These are phyloP conservation scores for Lachnellula willkommii DNA, from an alignment of 2,329 filamentous ascomycete genomes.

Conservation along the genomic window DNA sequence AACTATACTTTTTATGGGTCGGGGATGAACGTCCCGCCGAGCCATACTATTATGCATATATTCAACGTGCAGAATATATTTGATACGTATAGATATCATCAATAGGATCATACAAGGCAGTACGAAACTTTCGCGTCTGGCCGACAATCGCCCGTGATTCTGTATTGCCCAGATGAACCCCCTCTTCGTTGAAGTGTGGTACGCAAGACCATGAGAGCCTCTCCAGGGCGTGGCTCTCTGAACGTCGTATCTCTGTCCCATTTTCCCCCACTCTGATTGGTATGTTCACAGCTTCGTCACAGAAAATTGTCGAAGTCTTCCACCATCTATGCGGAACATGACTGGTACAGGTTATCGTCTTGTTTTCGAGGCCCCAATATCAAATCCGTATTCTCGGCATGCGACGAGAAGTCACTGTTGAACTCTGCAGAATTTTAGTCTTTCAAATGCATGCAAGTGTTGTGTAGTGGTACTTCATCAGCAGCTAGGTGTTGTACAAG, in stretches of 20 bases:
- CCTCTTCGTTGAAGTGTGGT: not conserved
- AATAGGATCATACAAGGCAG: not conserved
- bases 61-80: not conserved
- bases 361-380: not conserved
- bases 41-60: constrained; percentile 8
- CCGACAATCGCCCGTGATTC: constrained; percentile 5
- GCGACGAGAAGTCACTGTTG: constrained; percentile 1
- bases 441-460: constrained; percentile 4
- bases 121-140: constrained; percentile 1
- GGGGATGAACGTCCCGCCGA: constrained; percentile 15
- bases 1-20: constrained; percentile 5
- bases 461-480: constrained; percentile 9
- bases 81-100: not conserved
- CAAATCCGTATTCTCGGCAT: not conserved
- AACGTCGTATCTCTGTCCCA: not conserved
- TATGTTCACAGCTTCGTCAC: not conserved
- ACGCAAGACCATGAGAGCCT: not conserved
- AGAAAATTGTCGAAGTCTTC: not conserved
- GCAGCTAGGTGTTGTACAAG: constrained; percentile 9
- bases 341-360: not conserved
- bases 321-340: too few species aligned
- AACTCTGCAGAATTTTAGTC: not conserved
- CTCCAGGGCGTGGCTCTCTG: not conserved
- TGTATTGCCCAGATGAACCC: not conserved
- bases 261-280: not conserved